Percentiles rank a stretch among this genome's conserved stretches.
These are phyloP conservation scores for Eucalyptus dawsonii DNA, from an alignment of 345 rosid species.

Conservation along the genomic window DNA sequence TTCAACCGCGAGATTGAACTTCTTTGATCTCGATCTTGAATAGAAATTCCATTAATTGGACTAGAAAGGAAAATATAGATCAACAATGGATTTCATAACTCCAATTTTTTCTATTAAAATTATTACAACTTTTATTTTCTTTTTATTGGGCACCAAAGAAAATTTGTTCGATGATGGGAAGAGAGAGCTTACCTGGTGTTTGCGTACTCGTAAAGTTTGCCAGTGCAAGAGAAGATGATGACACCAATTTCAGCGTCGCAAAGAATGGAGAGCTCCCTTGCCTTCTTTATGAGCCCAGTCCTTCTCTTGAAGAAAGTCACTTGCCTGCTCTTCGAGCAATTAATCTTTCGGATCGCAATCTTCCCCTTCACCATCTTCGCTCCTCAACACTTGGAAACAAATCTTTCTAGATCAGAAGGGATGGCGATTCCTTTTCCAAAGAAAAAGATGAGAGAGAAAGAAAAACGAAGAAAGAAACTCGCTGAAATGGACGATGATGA, in stretches of 20 bases:
- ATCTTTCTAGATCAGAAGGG: neutral
- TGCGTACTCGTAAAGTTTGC: neutral
- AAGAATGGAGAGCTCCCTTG: neutral
- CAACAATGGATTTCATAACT: neutral
- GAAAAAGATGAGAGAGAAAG: neutral
- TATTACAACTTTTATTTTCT: neutral
- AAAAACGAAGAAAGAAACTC: neutral
- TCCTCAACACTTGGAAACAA: neutral
- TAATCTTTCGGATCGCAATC: constrained; percentile 1
- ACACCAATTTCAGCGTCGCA: constrained; percentile 1
- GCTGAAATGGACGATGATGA: neutral
- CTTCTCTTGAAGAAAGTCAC: constrained; percentile 3
- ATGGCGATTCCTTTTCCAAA: neutral
- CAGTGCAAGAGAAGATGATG: constrained; percentile 2
- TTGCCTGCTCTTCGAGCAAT: constrained; percentile 1
- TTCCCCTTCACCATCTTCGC: neutral
- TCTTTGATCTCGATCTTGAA: neutral
- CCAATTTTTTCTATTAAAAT: neutral
- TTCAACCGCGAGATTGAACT: neutral
- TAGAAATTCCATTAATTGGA: neutral
- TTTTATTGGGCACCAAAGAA: neutral
- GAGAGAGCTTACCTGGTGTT: neutral
- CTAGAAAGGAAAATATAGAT: neutral
- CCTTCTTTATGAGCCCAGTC: neutral
- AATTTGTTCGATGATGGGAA: neutral